phyloP scores from a whole-genome alignment of 148 eudicot species.

The Drosera capensis region DNA sequence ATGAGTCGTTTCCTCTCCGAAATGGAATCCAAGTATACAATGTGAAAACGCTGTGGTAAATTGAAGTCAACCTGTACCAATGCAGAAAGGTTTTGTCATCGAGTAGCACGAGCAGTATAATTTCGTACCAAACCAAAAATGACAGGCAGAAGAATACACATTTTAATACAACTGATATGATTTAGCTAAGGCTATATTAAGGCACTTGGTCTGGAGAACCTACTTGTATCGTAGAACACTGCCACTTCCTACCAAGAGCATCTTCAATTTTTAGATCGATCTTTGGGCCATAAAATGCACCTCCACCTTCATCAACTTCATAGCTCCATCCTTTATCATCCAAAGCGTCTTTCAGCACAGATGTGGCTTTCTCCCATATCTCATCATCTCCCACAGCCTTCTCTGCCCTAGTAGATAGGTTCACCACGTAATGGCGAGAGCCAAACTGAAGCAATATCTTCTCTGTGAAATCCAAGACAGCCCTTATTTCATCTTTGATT shows the following conservation, averaged over 20 bases:
- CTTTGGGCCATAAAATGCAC: slow-evolving; percentile 97
- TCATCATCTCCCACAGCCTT: slow-evolving; percentile 91
- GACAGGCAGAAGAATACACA: neutral
- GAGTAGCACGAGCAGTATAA: slow-evolving; percentile 1
- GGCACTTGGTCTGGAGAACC: neutral
- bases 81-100: neutral
- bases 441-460: slow-evolving; percentile 82
- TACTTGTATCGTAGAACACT: slow-evolving; percentile 94
- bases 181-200: neutral
- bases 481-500: slow-evolving; percentile 89
- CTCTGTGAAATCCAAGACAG: slow-evolving; percentile 91
- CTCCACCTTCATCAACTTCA: slow-evolving; percentile 92
- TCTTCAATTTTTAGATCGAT: slow-evolving; percentile 99
- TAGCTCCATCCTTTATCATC: slow-evolving; percentile 95
- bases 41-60: slow-evolving; percentile 90
- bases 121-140: neutral
- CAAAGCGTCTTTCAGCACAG: slow-evolving; percentile 79
- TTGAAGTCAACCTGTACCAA: slow-evolving; percentile 84
- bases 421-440: slow-evolving; percentile 80
- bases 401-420: slow-evolving; percentile 89
- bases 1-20: slow-evolving; percentile 85
- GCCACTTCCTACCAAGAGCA: slow-evolving; percentile 99
- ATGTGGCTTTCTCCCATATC: slow-evolving; percentile 91
- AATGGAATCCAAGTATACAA: slow-evolving; percentile 76
- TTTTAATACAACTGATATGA: neutral